Percentiles rank a stretch among this genome's conserved stretches.
Conservation (phyloP, 345 rosid species). For the Brassica carinata region DNA sequence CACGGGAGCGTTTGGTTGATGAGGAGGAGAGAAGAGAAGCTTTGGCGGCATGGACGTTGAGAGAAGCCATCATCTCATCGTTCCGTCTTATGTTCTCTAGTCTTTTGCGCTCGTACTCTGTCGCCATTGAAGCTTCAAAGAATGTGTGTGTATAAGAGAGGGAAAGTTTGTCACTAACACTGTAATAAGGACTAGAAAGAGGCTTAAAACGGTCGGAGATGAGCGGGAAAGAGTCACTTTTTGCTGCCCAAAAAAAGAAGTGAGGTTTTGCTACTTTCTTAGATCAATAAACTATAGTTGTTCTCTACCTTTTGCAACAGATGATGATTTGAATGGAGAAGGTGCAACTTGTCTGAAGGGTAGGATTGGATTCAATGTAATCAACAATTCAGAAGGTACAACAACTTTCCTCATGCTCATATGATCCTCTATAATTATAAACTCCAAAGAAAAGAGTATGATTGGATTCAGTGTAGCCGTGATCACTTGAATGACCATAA, state of each 20-base stretch:
- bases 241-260: neutral
- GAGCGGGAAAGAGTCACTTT: neutral
- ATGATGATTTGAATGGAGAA: no score
- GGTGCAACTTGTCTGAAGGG: no score
- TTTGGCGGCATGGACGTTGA: slow-evolving; percentile 58
- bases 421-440: no score
- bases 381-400: no score
- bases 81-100: slow-evolving; percentile 79
- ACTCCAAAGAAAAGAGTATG: no score
- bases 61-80: slow-evolving; percentile 72
- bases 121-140: slow-evolving; percentile 51
- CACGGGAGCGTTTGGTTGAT: slow-evolving; percentile 35
- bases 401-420: no score
- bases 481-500: no score
- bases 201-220: neutral
- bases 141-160: neutral
- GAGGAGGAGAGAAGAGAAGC: slow-evolving; percentile 55
- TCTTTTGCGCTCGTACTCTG: slow-evolving; percentile 79
- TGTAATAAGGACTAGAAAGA: neutral
- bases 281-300: no score
- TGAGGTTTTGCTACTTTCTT: no score
- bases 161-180: neutral
- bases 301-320: no score
- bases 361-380: no score
- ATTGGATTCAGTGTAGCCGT: no score